Percentiles rank a stretch among this genome's conserved stretches.
These are phyloP conservation scores for Cardamine resedifolia DNA, from an alignment of 345 rosid species.

Conservation along the genomic window DNA sequence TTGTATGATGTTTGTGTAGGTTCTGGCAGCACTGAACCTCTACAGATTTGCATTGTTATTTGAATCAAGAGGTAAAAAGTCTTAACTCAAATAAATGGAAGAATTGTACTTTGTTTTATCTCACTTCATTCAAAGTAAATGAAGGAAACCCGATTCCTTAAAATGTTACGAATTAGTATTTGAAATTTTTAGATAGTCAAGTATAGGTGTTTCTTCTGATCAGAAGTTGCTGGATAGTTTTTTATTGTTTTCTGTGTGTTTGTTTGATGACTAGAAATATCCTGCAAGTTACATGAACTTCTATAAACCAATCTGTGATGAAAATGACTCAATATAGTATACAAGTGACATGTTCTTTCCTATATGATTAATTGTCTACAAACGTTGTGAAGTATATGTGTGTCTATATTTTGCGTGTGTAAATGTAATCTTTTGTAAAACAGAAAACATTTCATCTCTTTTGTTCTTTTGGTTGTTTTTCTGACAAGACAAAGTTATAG, in stretches of 20 bases:
- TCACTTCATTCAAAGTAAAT: background rate
- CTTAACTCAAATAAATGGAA: background rate
- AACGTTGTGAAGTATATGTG: background rate
- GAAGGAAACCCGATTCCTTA: background rate
- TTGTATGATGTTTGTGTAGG: conserved; percentile 44
- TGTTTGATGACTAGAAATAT: background rate
- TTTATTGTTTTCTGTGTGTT: background rate
- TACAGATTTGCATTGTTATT: conserved; percentile 68
- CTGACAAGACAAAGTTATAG: conserved; percentile 1
- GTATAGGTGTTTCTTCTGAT: background rate
- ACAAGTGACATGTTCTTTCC: background rate
- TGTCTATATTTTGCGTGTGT: background rate
- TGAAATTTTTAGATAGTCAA: background rate
- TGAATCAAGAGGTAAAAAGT: conserved; percentile 59
- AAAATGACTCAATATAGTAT: background rate
- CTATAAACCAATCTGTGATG: background rate
- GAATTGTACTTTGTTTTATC: background rate
- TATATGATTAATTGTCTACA: background rate
- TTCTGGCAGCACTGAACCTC: conserved; percentile 81
- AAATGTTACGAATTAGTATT: background rate
- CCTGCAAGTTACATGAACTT: background rate
- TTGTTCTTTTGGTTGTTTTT: background rate
- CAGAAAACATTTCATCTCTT: background rate
- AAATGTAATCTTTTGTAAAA: background rate
- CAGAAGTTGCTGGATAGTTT: background rate